Evolutionary conservation across 352 stramenopile species (phyloP), one percentile per base, ranked within the genome.

Genomic region (Phytophthora pluvialis): DNA sequence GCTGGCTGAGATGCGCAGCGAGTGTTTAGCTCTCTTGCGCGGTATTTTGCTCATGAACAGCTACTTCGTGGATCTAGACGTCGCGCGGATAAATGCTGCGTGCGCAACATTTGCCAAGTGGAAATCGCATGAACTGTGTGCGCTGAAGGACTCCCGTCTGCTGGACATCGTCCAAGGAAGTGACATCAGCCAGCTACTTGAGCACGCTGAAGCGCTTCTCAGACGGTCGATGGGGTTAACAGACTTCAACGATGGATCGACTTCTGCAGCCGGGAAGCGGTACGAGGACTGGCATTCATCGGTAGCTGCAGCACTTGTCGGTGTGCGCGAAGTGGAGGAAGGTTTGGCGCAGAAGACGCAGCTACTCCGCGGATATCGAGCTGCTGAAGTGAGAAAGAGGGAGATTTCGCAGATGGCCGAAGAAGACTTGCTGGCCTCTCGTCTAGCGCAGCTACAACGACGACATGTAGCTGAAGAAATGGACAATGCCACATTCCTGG

Each of bases 1-100:
- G 1, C 52, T 90, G 45, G 72, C 66, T 1, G 57, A 77, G 2
- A 68, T 74, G 28, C 69, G 71, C 3, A 75, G 62, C 13, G 73
- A 88, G n/a, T 88, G 80, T 39, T 18, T 90, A 16, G 44, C 68
- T 1, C 53, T 92, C 0, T 47, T 80, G 11, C 69, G 69, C 6
- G 70, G 62, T 28, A 82, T 90, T 38, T 58, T 81, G 21, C 39
- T 86, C n/a, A 81, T 85, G 51, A 84, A 89, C 60, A 75, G 64
- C 31, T 78, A 78, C 31, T 92, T 90, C 32, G 48, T 88, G 9
- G 73, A 85, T n/a, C 54, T 86, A 6, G 81, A 92, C 35, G 78
- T 83, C 3, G 29, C 51, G 9, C 71, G 78, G 4, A 59, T 92
- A 35, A 90, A 90, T 39, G 42, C 35, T 15, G 76, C 74, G 1